phyloP scores from a whole-genome alignment of 2,329 filamentous ascomycete species.

The Fusarium sp. region DNA sequence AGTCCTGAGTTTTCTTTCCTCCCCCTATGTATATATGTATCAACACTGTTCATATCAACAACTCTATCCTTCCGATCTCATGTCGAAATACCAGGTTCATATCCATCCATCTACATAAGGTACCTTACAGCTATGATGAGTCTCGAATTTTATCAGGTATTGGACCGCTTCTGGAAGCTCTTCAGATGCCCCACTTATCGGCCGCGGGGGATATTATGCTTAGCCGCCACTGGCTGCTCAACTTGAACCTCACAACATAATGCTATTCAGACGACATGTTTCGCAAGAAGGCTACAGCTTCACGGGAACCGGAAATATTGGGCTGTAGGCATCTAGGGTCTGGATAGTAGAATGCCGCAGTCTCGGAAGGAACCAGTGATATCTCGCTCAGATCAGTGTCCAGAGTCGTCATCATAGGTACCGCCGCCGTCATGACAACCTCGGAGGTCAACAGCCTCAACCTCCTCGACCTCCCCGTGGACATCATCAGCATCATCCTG shows the following conservation, averaged over 20 bases:
- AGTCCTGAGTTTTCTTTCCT: neutral
- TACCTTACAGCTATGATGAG: neutral
- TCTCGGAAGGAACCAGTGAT: neutral
- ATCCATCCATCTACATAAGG: neutral
- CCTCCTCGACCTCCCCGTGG: slow-evolving; percentile 48
- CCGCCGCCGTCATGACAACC: slow-evolving; percentile 15
- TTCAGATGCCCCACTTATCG: slow-evolving; percentile 4
- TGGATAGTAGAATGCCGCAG: neutral
- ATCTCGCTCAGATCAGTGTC: neutral
- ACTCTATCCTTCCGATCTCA: too few species aligned
- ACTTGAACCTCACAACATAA: neutral
- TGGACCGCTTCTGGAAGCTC: neutral
- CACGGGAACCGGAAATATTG: neutral
- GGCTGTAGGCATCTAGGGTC: neutral
- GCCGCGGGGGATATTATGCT: neutral
- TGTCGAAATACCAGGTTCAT: neutral
- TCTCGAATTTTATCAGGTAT: neutral
- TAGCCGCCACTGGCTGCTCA: slow-evolving; percentile 6
- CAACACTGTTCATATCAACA: neutral
- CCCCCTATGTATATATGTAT: too few species aligned
- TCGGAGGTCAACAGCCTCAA: slow-evolving; percentile 31
- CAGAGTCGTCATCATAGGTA: neutral
- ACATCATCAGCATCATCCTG: slow-evolving; percentile 46
- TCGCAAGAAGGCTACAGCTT: neutral
- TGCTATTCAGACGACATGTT: neutral